Base-by-base conservation (phyloP, 1,284 basidiomycete species). In the Apiotrichum porosum region DNA sequence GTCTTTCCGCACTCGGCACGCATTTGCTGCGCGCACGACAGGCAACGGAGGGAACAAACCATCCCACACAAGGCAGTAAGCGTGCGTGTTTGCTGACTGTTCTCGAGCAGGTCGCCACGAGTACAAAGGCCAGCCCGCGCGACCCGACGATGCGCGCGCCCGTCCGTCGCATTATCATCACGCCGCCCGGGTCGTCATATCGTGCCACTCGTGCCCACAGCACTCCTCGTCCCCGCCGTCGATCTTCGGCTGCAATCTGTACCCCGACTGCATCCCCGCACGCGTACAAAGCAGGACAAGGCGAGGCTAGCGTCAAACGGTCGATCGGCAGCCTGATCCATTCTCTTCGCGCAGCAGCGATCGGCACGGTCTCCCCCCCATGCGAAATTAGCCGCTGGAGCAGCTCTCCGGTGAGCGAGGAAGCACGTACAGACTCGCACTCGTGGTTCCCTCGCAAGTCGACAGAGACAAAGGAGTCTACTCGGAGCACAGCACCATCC, bases 281-380 rank as follows among this genome's bases (percentile, higher is more conserved):
- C 24, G 24, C 24, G 15, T 47, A 47, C 39, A 47, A 47, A 28
- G 31, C 13, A 15, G 41, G 19, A 17, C 18, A 28, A 14, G 45
- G 45, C 24, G 38, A 41, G 34, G 39, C 45, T 6, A 31, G 39
- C 21, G 45, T 47, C 28, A 34, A 47, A 10, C 45, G 45, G 19
- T 38, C 45, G 0, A 38, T 47, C 1, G 39, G 34, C 10, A 40
- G 24, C 26, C 37, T 47, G 45, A 19, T 42, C 31, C 34, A 42
- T 26, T 36, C 38, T 3, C 34, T 47, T 9, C 45, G 45, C 4
- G 19, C 40, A 19, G 45, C 45, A 1, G 45, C 45, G 12, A 28
- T 28, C 26, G 26, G 26, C 31, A 34, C 32, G 13, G 18, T 23
- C 15, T 32, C n/a, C 9, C 38, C 26, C 19, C 24, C 3, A 13